Percentiles rank a stretch among this genome's conserved stretches.
These are phyloP conservation scores for Hyaloscypha bicolor DNA, from an alignment of 495 filamentous ascomycete genomes.

Conservation along the genomic window DNA sequence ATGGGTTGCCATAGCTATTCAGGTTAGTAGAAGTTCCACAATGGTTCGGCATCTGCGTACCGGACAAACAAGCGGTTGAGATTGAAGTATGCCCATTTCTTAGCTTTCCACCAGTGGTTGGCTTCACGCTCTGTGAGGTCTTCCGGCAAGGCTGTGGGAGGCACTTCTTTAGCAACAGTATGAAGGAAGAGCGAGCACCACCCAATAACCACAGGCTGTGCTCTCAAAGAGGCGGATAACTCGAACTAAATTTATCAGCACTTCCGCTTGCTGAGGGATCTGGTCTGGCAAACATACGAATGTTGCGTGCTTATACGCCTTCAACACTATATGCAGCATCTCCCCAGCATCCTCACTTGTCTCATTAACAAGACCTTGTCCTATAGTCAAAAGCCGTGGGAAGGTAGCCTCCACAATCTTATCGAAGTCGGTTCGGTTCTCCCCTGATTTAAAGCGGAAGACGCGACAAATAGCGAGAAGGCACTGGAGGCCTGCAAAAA, in stretches of 20 bases:
- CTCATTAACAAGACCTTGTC: constrained; percentile 84
- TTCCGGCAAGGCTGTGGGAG: constrained; percentile 74
- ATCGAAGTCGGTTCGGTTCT: constrained; percentile 84
- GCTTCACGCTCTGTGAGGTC: constrained; percentile 85
- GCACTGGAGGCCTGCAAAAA: constrained; percentile 93
- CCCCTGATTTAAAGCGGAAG: constrained; percentile 86
- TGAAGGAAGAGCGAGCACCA: constrained; percentile 95
- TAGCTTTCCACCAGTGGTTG: constrained; percentile 99
- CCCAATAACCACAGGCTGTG: constrained; percentile 80
- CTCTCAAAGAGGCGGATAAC: constrained; percentile 72
- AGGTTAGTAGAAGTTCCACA: constrained; percentile 25
- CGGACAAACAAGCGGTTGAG: constrained; percentile 93
- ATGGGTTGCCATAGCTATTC: constrained; percentile 84
- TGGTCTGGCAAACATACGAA: constrained; percentile 66
- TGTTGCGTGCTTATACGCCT: constrained; percentile 95
- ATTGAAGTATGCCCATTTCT: constrained; percentile 99
- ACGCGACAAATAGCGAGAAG: constrained; percentile 89
- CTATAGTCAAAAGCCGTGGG: constrained; percentile 85
- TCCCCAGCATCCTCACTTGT: constrained; percentile 90
- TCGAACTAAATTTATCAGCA: constrained; percentile 64
- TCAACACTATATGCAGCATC: constrained; percentile 93
- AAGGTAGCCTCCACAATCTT: constrained; percentile 91
- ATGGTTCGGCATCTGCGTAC: constrained; percentile 46
- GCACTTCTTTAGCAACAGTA: constrained; percentile 83
- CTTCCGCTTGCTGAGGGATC: not conserved